phyloP scores from a whole-genome alignment of 108 stramenopile species.

The Mediolabrus comicus region DNA sequence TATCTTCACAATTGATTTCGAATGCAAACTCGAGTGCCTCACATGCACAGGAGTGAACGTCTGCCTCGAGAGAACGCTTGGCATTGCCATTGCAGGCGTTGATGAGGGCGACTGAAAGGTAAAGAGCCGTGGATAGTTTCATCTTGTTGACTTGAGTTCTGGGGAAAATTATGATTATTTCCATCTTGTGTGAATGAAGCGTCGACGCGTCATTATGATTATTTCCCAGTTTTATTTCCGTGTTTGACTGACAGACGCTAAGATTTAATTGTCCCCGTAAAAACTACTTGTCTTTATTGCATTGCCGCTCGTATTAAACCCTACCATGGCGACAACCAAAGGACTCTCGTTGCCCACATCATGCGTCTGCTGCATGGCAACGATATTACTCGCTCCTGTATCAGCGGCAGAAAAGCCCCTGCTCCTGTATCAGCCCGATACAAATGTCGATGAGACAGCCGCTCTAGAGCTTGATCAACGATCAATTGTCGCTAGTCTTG shows the following conservation, averaged over 20 bases:
- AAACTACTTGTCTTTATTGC: too few relatives aligned
- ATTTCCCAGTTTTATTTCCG: neutral
- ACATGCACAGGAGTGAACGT: slow-evolving; percentile 25
- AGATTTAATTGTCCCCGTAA: neutral
- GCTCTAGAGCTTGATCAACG: slow-evolving; percentile 9
- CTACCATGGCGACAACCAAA: neutral
- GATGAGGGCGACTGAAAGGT: neutral
- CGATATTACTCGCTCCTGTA: neutral
- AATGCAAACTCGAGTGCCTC: slow-evolving; percentile 24
- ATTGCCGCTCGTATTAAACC: too few relatives aligned
- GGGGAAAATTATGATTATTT: neutral
- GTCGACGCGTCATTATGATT: neutral
- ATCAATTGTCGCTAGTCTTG: slow-evolving; percentile 11
- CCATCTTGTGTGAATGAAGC: neutral
- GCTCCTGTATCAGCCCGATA: neutral
- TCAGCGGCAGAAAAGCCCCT: neutral
- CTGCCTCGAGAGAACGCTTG: neutral
- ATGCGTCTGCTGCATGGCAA: slow-evolving; percentile 11
- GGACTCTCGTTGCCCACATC: neutral
- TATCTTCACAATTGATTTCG: slow-evolving; percentile 30
- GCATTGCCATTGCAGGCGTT: neutral
- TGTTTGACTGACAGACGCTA: neutral
- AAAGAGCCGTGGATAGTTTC: neutral
- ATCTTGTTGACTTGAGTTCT: neutral
- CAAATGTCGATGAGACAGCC: slow-evolving; percentile 8